Base-by-base conservation (phyloP, 495 filamentous ascomycete genomes). In the Terfezia boudieri region DNA sequence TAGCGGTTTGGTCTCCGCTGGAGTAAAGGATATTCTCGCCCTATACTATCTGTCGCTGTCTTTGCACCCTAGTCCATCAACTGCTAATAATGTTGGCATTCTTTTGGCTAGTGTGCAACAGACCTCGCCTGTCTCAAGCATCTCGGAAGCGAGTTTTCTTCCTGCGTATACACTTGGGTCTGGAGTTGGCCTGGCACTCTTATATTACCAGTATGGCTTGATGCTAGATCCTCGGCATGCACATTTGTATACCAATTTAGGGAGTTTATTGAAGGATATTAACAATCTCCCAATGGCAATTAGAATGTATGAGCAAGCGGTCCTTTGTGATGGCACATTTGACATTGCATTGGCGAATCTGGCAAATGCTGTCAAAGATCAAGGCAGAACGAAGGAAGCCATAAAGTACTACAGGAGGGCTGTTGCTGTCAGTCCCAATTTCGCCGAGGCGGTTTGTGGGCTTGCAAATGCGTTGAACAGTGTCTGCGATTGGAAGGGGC, bases 61-160 rank as follows among this genome's bases (percentile, higher is more conserved):
- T 0, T 73, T 99, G 9, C 89, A 94, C 56, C 87, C 90, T 20
- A 96, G 90, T 61, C 90, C 90, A 20, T 96, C 92, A 7, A 99
- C 90, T 0, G 90, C 90, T 11, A 99, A 99, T 62, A 99, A 99
- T 66, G 92, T 99, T 46, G 90, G 90, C 5, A 99, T 99, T 53
- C 71, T 99, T 36, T 76, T 99, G 35, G 92, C 90, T 2, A 85
- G 90, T 50, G 83, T 99, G 16, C 90, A 95, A 58, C 86, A 93
- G 59, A 75, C 79, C 37, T 69, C 76, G 8, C 66, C 76, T n/a
- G 38, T 58, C 36, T 59, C 59, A 9, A 55, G 53, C 36, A 81
- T 90, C 51, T 82, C 86, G 12, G 36, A 22, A 22, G 16, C 38
- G 14, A 36, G 14, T 22, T 5, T 10, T 7, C 16, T 51, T 4